phyloP scores from a whole-genome alignment of 2,329 filamentous ascomycete species.

The Colletotrichum falcatum region DNA sequence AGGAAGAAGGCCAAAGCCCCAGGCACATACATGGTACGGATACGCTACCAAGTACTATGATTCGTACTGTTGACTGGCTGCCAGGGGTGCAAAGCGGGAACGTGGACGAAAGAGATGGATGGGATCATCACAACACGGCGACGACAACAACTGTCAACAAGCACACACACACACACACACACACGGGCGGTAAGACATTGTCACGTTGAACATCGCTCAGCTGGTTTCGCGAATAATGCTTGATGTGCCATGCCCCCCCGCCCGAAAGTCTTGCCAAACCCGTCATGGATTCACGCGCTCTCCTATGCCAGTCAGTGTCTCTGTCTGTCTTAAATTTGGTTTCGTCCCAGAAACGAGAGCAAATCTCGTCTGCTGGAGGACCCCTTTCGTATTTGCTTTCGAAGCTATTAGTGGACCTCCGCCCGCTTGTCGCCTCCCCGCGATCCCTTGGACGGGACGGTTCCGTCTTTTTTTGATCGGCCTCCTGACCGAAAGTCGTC shows the following conservation, averaged over 20 bases:
- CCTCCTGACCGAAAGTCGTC: constrained; percentile 32
- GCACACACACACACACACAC: no score
- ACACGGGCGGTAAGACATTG: constrained; percentile 21
- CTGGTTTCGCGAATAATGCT: constrained; percentile 31
- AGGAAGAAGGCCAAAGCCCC: constrained; percentile 26
- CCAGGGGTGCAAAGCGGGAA: background rate
- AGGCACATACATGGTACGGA: no score
- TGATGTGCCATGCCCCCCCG: constrained; percentile 12
- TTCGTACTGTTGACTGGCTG: background rate
- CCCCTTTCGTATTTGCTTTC: constrained; percentile 24
- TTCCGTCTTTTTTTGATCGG: constrained; percentile 17
- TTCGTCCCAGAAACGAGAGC: constrained; percentile 19
- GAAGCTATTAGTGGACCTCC: constrained; percentile 32
- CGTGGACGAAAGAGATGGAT: constrained; percentile 2
- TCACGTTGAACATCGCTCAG: constrained; percentile 17
- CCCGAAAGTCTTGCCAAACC: constrained; percentile 33
- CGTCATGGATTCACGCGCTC: constrained; percentile 22
- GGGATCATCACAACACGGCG: constrained; percentile 29
- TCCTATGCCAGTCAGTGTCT: constrained; percentile 20
- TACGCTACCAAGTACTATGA: no score
- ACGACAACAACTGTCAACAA: no score
- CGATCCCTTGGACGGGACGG: constrained; percentile 16
- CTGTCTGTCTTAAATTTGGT: constrained; percentile 30
- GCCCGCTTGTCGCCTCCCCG: constrained; percentile 20
- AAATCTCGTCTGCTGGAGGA: constrained; percentile 23